Base-by-base conservation (phyloP, 2,329 filamentous ascomycete species). In the Hawksworthiomyces lignivorus region DNA sequence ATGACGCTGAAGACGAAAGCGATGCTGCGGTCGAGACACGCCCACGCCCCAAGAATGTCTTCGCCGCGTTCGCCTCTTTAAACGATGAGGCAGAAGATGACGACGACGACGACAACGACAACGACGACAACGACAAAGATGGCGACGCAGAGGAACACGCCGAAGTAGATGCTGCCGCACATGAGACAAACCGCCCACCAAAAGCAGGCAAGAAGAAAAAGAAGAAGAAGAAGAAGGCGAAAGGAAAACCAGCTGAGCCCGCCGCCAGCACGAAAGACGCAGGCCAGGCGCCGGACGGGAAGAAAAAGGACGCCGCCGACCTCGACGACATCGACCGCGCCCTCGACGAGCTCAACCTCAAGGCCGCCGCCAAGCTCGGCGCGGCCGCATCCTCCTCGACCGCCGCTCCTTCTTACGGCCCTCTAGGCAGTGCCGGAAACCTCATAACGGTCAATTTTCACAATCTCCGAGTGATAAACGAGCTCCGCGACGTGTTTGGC, bases 401-500 rank as follows among this genome's bases (percentile, higher is more conserved):
- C 41, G 7, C 6, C 4, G 15, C 29, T 19, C n/a, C 14, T 4
- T 6, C 24, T 10, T 26, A 34, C 8, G 44, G n/a, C n/a, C n/a
- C n/a, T n/a, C n/a, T n/a, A n/a, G n/a, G n/a, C n/a, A n/a, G n/a
- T n/a, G n/a, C n/a, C n/a, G n/a, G 41, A 41, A 10, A 20, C 44
- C 62, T 75, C 7, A 58, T 78, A 2, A 59, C 63, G 22, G 67
- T 76, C 53, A 73, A 73, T 51, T 76, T 81, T 1, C 75, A 84
- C 50, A 78, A 88, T 52, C 73, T 98, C 10, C 89, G 90, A 57
- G 86, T 86, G 7, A 72, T 82, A 27, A 94, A 95, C 55, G 92
- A 98, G 65, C 96, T 98, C 87, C 82, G 73, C 38, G 67, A 64
- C 22, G 60, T 79, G 3, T 80, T 73, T 58, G 76, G 70, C 7